Evolutionary conservation across 1,284 basidiomycete species (phyloP), one percentile per base, ranked within the genome.

Genomic region (Phellopilus nigrolimitatus): DNA sequence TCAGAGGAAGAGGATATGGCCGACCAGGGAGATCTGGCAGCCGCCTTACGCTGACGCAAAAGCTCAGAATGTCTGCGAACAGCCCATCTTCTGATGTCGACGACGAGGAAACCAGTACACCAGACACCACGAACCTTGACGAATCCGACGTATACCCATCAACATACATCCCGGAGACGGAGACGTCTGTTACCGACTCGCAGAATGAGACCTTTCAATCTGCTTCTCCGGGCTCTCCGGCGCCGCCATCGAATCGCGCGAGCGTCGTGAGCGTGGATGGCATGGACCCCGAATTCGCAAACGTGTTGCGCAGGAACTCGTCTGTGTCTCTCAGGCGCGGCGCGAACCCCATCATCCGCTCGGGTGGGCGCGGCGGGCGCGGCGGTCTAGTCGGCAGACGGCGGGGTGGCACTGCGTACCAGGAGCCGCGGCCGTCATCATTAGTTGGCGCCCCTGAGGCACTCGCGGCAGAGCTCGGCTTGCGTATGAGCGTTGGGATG

Each of bases 231-330:
- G n/a, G n/a, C n/a, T n/a, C n/a, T 36, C 40, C 44, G 13, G 70
- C 71, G 12, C 74, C 76, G 1, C 71, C 71, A 2, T 73, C 70
- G 67, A 13, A 63, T 66, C 40, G 65, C 63, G 19, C 79, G 2
- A 84, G 82, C 56, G 70, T 74, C 28, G 76, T 76, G 2, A 88
- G 84, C 58, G 72, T 90, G 8, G 88, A 91, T 47, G 88, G 88
- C 34, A 88, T 91, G 84, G 89, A 91, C 59, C 89, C 89, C 8
- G 75, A 70, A 0, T 91, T 89, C 62, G 87, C 88, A 49, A 88
- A 89, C 55, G 71, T 90, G 12, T 76, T 89, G 34, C 76, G 76
- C 52, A 78, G 79, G 25, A 72, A 78, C 1, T 71, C 77, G 0
- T 82, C 83, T 7, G 70, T 74, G 39, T 65, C 71, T 3, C 72